phyloP scores from a whole-genome alignment of 1,284 basidiomycete species.

The Psilocybe mexicana region DNA sequence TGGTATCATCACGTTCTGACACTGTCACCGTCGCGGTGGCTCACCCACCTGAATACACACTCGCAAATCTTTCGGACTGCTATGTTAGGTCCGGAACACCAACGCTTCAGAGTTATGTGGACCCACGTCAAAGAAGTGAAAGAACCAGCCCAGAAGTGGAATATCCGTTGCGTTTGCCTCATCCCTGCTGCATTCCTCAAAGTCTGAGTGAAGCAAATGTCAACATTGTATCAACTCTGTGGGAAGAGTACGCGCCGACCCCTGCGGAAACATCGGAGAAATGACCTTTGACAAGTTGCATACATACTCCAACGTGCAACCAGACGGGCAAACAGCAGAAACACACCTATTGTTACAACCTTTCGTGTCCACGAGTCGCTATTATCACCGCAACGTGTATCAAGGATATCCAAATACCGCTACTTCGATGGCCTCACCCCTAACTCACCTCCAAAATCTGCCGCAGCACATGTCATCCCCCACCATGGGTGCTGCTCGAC shows the following conservation, averaged over 20 bases:
- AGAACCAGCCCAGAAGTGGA: too few species aligned
- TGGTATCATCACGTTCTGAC: too few species aligned
- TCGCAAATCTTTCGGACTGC: too few species aligned
- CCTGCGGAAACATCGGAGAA: background rate
- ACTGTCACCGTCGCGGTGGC: too few species aligned
- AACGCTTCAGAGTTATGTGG: too few species aligned
- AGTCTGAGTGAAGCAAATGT: too few species aligned
- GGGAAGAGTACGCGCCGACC: background rate
- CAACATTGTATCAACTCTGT: background rate
- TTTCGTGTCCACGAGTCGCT: background rate
- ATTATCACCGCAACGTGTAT: background rate
- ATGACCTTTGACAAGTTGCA: background rate
- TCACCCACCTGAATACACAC: too few species aligned
- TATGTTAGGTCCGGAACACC: too few species aligned
- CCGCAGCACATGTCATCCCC: background rate
- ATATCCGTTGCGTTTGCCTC: background rate
- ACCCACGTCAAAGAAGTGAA: too few species aligned
- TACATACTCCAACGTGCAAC: too few species aligned
- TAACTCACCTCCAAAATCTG: background rate
- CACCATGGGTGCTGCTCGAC: conserved; percentile 1
- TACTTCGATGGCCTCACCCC: background rate
- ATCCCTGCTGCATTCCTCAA: background rate
- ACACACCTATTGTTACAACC: background rate
- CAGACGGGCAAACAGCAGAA: too few species aligned
- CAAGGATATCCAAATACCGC: background rate